These are phyloP conservation scores for Zostera marina DNA, from an alignment of 116 monocot genomes.

Conservation along the genomic window DNA sequence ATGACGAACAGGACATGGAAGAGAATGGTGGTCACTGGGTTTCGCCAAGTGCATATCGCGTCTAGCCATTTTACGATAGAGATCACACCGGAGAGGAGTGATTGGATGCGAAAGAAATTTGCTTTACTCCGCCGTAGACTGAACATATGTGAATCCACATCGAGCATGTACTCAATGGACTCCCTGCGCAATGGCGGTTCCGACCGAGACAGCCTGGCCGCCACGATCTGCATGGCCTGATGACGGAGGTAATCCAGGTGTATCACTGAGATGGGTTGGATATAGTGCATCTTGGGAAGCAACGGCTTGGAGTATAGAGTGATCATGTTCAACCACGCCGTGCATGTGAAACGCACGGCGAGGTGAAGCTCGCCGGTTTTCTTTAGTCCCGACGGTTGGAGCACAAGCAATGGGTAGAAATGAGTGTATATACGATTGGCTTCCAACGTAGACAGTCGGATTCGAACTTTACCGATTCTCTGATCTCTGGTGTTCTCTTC, in stretches of 20 bases:
- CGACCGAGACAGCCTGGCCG: conserved; percentile 37
- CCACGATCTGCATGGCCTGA: conserved; percentile 82
- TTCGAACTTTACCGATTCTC: conserved; percentile 64
- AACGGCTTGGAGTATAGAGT: conserved; percentile 40
- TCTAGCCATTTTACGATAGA: conserved; percentile 39
- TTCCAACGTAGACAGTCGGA: conserved; percentile 66
- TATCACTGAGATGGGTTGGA: conserved; percentile 48
- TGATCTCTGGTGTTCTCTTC: conserved; percentile 27
- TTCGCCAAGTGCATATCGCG: conserved; percentile 42
- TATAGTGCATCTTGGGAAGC: conserved; percentile 85
- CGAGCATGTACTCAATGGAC: conserved; percentile 71
- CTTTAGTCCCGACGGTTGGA: conserved; percentile 50
- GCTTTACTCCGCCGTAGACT: conserved; percentile 81
- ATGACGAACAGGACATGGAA: conserved; percentile 63
- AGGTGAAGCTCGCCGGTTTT: conserved; percentile 79
- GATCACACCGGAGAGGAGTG: conserved; percentile 39
- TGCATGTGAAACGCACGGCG: conserved; percentile 73
- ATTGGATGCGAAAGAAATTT: conserved; percentile 62
- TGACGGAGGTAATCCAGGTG: conserved; percentile 48
- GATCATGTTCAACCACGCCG: conserved; percentile 69
- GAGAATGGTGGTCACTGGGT: conserved; percentile 63
- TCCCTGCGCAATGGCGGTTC: conserved; percentile 70
- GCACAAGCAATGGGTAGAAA: conserved; percentile 48
- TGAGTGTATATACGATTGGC: conserved; percentile 62
- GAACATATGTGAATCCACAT: conserved; percentile 72